Percentiles rank a stretch among this genome's conserved stretches.
Evolutionary conservation across 2,329 filamentous ascomycete species (phyloP).

Genomic region (Calonectria montana): DNA sequence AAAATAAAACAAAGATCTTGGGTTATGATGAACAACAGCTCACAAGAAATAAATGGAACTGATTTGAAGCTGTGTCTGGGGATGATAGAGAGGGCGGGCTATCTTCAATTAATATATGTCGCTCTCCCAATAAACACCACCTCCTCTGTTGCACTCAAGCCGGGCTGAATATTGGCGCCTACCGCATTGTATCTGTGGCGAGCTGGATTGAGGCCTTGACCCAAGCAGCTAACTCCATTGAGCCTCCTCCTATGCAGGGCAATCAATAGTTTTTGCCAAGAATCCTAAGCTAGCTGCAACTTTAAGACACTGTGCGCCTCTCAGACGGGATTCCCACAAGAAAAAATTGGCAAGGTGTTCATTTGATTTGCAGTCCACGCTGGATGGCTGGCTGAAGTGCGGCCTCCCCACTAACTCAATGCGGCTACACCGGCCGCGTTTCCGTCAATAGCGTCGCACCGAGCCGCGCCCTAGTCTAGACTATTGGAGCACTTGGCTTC

Average conservation of each 20-base stretch:
- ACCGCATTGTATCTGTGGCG: not conserved
- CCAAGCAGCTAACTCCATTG: not conserved
- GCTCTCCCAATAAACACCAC: not conserved
- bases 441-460: slow-evolving; percentile 4
- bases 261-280: not conserved
- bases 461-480: not conserved
- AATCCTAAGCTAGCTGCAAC: not conserved
- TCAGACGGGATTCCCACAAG: not conserved
- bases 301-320: no score
- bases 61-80: not conserved
- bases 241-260: not conserved
- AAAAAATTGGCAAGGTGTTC: not conserved
- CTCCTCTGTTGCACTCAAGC: not conserved
- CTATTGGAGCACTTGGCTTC: not conserved
- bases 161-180: no score
- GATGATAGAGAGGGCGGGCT: not conserved
- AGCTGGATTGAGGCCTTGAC: not conserved
- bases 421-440: not conserved
- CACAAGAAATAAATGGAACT: not conserved
- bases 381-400: not conserved
- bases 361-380: not conserved
- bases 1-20: not conserved
- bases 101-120: not conserved
- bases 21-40: not conserved
- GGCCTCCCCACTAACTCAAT: not conserved